phyloP scores from a whole-genome alignment of 225 moss, liverwort and hornwort species.

The Ulota crispa region DNA sequence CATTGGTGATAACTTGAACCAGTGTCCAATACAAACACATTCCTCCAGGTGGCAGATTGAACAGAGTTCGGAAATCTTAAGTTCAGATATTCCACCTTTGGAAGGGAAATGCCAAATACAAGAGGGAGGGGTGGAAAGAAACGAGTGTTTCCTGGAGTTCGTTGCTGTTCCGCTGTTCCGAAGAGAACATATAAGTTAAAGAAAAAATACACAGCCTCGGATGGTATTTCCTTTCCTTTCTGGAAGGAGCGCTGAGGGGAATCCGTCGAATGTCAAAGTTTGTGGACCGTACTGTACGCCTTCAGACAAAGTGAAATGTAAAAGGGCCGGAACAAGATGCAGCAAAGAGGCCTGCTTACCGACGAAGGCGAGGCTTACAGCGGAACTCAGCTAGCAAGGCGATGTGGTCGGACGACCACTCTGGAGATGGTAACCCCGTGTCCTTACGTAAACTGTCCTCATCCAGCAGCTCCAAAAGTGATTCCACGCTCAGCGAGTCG shows the following conservation, averaged over 20 bases:
- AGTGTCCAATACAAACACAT: slow-evolving; percentile 41
- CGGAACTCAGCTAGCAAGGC: slow-evolving; percentile 61
- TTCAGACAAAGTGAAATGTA: slow-evolving; percentile 8
- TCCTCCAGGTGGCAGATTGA: slow-evolving; percentile 33
- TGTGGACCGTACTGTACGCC: slow-evolving; percentile 18
- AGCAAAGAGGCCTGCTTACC: slow-evolving; percentile 19
- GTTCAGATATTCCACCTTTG: slow-evolving; percentile 24
- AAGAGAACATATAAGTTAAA: slow-evolving; percentile 43
- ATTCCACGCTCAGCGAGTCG: slow-evolving; percentile 51
- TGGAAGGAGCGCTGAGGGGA: slow-evolving; percentile 22
- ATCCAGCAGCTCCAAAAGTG: slow-evolving; percentile 61
- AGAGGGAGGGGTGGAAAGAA: slow-evolving; percentile 16
- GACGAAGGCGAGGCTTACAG: slow-evolving; percentile 52
- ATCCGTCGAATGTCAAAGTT: slow-evolving; percentile 3
- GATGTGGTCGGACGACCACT: slow-evolving; percentile 64
- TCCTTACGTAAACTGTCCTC: slow-evolving; percentile 62
- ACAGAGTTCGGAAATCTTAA: slow-evolving; percentile 16
- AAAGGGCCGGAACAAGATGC: slow-evolving; percentile 3
- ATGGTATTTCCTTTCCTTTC: slow-evolving; percentile 9
- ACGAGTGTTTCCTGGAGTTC: slow-evolving; percentile 27
- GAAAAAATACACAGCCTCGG: slow-evolving; percentile 42
- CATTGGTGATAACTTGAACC: slow-evolving; percentile 46
- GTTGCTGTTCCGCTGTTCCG: slow-evolving; percentile 22
- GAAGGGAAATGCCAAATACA: slow-evolving; percentile 34
- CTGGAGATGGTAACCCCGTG: slow-evolving; percentile 58